Evolutionary conservation across 1,139 yeast species (phyloP), one percentile per base, ranked within the genome.

Genomic region (Nakaseomyces bracarensis): DNA sequence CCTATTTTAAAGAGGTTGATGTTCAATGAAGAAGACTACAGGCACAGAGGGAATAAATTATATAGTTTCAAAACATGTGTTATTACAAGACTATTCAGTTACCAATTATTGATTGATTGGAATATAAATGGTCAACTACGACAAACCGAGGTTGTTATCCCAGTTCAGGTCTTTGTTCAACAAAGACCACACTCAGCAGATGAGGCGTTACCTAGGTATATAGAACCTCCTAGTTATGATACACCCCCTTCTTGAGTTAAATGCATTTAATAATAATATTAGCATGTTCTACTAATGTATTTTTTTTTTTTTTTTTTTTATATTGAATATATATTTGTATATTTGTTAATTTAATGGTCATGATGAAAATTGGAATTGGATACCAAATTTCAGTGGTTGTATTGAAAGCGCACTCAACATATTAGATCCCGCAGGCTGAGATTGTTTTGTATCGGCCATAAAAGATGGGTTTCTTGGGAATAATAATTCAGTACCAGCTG

Each of bases 401-500:
- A 47, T 37, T 4, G 46, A 39, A 8, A 45, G 15, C 25, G 25
- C 43, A 39, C 40, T 33, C 11, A 35, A 18, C 22, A 25, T 14
- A 21, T 19, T 14, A 9, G 20, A 7, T 28, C 33, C 20, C 15
- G n/a, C 5, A 8, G 9, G 11, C 8, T 15, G 14, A n/a, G 25
- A 14, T 21, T 26, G 7, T 29, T 31, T 11, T 10, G 30, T 6
- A 13, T 11, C 19, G n/a, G 16, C n/a, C 10, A 34, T 19, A 22
- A 30, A 30, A 16, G 11, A 22, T 40, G 30, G 23, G 23, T 41
- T 4, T 39, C 14, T 25, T 40, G 45, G 25, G 34, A 37, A 29
- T 31, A 45, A 37, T 11, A 60, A 41, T 41, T 73, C 76, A 3
- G 79, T 71, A 0, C 97, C 97, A 1, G 91, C 74, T 42, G 87